Base-by-base conservation (phyloP, 2,329 filamentous ascomycete species). In the Teratosphaeriaceae sp. region DNA sequence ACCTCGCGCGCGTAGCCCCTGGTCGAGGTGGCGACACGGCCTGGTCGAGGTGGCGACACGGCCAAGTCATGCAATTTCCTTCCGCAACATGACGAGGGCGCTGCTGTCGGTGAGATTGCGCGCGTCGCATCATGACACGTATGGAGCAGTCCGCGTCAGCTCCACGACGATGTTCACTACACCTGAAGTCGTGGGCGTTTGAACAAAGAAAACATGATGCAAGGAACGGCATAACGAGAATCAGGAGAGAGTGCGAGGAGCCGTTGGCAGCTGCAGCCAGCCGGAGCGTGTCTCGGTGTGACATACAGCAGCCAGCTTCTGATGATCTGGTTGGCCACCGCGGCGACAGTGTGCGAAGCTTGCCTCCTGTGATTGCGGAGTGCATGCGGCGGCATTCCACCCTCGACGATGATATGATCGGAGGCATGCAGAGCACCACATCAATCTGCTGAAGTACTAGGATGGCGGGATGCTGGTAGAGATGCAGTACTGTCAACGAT, bases 311-410 rank as follows among this genome's bases (percentile, higher is more conserved):
- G 8, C 19, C 19, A 5, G 11, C 23, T 15, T 23, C 16, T 11
- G 35, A 23, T 20, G n/a, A 38, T 18, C 35, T 38, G 35, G 35
- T 38, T 38, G 35, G 35, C 31, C 20, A 34, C 15, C 9, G 20
- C 5, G 12, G 18, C 3, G 31, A 19, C 11, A 34, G 15, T 15
- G 31, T 34, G 12, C 8, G 31, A 34, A 34, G 11, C 29, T 19
- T 13, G 31, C 31, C 20, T n/a, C n/a, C n/a, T n/a, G n/a, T n/a
- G n/a, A n/a, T n/a, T n/a, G n/a, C n/a, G n/a, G n/a, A n/a, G 31
- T 16, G 16, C 29, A 7, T 16, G 29, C 9, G 29, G 29, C 29
- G 29, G 11, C 29, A 31, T n/a, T n/a, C n/a, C n/a, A n/a, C n/a
- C n/a, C n/a, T n/a, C n/a, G n/a, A n/a, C n/a, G n/a, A n/a, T n/a